Percentiles rank a stretch among this genome's conserved stretches.
Evolutionary conservation across 768 basidiomycete species (phyloP).

Genomic region (Rhodocollybia butyracea): DNA sequence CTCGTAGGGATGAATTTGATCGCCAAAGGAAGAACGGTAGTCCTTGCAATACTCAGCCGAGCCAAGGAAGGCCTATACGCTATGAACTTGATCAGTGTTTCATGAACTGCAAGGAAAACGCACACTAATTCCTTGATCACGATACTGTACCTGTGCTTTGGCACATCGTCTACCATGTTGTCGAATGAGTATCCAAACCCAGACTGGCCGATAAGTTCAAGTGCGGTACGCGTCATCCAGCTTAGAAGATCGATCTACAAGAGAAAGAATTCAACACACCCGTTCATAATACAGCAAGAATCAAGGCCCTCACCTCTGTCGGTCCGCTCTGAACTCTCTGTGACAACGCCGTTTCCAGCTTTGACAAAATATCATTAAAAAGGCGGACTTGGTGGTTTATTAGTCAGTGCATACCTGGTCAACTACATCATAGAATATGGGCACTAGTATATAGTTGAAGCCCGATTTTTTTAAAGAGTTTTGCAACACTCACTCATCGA

Average conservation of each 20-base stretch:
- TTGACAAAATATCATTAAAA: too few species aligned
- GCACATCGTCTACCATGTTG: constrained; percentile 17
- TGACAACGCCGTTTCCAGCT: too few species aligned
- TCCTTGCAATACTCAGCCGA: too few species aligned
- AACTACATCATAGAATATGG: constrained; percentile 1
- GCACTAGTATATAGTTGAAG: neutral
- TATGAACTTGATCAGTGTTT: too few species aligned
- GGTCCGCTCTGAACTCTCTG: too few species aligned
- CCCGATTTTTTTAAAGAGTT: neutral
- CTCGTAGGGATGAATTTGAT: constrained; percentile 20
- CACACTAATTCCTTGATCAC: constrained; percentile 15
- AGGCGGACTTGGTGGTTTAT: neutral
- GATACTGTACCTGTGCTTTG: constrained; percentile 7
- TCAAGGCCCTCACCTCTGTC: too few species aligned
- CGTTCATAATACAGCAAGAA: too few species aligned
- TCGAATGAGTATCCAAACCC: constrained; percentile 37
- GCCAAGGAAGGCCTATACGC: too few species aligned
- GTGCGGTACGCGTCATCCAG: constrained; percentile 32
- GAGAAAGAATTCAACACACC: too few species aligned
- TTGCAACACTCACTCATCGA: constrained; percentile 21
- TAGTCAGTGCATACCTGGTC: constrained; percentile 9
- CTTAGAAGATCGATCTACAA: constrained; percentile 24
- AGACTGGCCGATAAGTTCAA: constrained; percentile 35
- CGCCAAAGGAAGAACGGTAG: constrained; percentile 12
- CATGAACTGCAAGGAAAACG: too few species aligned